These are phyloP conservation scores for Ganoderma resinaceum DNA, from an alignment of 1,284 basidiomycete species.

Conservation along the genomic window DNA sequence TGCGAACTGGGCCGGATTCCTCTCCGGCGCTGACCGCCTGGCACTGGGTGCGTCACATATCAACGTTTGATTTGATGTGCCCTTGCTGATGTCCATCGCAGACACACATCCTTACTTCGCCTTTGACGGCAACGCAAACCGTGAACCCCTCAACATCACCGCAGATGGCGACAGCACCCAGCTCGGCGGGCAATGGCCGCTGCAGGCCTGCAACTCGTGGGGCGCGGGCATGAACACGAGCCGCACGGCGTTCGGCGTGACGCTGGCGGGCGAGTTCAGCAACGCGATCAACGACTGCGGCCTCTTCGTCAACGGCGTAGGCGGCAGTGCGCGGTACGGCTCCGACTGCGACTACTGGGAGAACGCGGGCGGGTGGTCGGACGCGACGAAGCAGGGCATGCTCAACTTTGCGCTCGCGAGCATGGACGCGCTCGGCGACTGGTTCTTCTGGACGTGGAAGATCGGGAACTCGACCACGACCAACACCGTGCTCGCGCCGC, in stretches of 20 bases:
- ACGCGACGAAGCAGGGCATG: slow-evolving; percentile 62
- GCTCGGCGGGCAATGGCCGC: slow-evolving; percentile 43
- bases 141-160: slow-evolving; percentile 41
- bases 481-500: slow-evolving; percentile 67
- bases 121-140: slow-evolving; percentile 46
- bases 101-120: slow-evolving; percentile 53
- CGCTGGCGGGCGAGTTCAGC: slow-evolving; percentile 58
- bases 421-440: slow-evolving; percentile 67
- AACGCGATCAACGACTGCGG: slow-evolving; percentile 58
- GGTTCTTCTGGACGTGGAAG: slow-evolving; percentile 81
- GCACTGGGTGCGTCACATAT: slow-evolving; percentile 49
- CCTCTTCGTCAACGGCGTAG: slow-evolving; percentile 54
- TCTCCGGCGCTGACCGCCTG: slow-evolving; percentile 63
- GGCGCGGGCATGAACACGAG: slow-evolving; percentile 56
- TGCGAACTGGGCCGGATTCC: slow-evolving; percentile 54
- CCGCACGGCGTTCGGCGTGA: slow-evolving; percentile 54
- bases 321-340: slow-evolving; percentile 46
- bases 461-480: slow-evolving; percentile 72
- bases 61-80: not conserved
- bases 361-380: slow-evolving; percentile 65
- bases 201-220: slow-evolving; percentile 57
- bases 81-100: slow-evolving; percentile 42
- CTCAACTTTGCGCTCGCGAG: slow-evolving; percentile 61
- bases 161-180: slow-evolving; percentile 36
- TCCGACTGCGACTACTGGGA: slow-evolving; percentile 66